A percentile compares a stretch with the other conserved stretches of the same genome.
These are phyloP conservation scores for Chlamydomonas urium DNA, from an alignment of 139 green algal species.

Conservation along the genomic window DNA sequence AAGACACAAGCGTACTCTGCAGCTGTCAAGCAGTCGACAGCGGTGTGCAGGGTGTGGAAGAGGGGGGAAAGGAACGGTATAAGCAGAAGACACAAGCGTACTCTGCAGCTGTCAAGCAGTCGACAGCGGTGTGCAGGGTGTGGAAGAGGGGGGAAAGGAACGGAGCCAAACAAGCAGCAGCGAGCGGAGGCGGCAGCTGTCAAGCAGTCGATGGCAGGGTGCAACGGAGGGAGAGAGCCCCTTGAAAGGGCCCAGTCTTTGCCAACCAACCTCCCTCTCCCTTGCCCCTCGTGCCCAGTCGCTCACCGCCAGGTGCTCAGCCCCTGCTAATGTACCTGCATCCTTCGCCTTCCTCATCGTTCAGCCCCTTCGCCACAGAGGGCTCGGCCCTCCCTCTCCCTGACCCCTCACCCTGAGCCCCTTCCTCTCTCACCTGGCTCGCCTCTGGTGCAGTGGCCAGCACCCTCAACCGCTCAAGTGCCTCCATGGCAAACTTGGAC, in stretches of 20 bases:
- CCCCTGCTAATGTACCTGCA: not conserved
- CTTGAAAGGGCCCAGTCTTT: no score
- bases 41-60: not conserved
- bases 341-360: no score
- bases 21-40: not conserved
- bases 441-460: not conserved
- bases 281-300: not conserved
- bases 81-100: not conserved
- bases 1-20: no score
- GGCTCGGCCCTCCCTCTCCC: not conserved
- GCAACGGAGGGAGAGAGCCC: not conserved
- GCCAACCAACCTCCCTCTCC: not conserved
- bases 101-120: not conserved
- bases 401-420: not conserved
- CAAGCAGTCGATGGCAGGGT: not conserved
- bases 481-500: not conserved
- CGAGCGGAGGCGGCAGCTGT: not conserved
- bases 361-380: no score
- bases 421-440: not conserved
- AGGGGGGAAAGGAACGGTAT: not conserved
- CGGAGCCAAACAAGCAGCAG: not conserved
- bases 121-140: not conserved
- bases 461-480: not conserved
- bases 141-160: not conserved
- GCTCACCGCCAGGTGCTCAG: not conserved